Base-by-base conservation (phyloP, 2,329 filamentous ascomycete species). In the Cadophora sp. region DNA sequence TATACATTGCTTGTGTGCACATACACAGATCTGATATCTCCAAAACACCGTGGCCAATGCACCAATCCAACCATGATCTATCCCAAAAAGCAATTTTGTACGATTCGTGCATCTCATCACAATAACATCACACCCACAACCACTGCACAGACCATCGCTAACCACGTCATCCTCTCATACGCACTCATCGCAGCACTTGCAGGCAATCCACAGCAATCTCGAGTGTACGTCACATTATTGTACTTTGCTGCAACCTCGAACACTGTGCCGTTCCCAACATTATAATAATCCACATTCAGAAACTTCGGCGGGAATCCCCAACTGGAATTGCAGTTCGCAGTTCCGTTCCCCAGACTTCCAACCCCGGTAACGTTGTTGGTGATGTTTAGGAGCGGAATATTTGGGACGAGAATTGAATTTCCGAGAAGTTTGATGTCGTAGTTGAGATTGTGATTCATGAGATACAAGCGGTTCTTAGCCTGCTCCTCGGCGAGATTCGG, bases 391-490 rank as follows among this genome's bases (percentile, higher is more conserved):
- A 89, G 77, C 4, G 89, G 86, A 0, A 89, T 88, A 67, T 92
- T 91, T 0, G 93, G 93, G 14, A 96, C 89, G 8, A 94, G 81
- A 56, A 96, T 77, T 24, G 84, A 82, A 19, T 86, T 77, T 34
- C 87, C 88, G 2, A 89, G 87, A 43, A 97, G 80, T 64, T 86
- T 86, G 70, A 97, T 86, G 72, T 94, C 85, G 68, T 91, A 85
- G 78, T 97, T 97, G 68, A 97, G 85, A 77, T 97, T 97, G 82
- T 97, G 94, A 80, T 97, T 97, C 75, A 91, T 87, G 76, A 97
- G 85, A 78, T 94, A 97, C 80, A 97, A 84, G 53, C 89, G 85
- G 34, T 89, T 83, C 67, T 83, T 81, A 0, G 87, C 85, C 8
- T 87, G 83, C 1, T 84, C 80, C 0, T 78, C 76, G 2, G 81